Evolutionary conservation across 2,329 filamentous ascomycete genomes (phyloP).

Genomic region (Arachnomyces sp.): DNA sequence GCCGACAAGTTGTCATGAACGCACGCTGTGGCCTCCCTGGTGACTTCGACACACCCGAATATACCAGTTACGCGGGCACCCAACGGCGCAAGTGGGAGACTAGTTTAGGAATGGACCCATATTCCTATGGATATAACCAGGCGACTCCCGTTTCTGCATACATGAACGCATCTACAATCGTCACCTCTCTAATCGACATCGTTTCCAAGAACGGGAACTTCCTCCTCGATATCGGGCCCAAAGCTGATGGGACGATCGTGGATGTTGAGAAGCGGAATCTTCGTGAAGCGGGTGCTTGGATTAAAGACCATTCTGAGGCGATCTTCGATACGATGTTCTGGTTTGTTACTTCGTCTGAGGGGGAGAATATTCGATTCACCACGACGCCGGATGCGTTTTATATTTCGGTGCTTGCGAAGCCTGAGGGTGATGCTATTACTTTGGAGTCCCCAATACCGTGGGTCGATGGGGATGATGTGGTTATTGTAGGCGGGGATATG

Average conservation of each 20-base stretch:
- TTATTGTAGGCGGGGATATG: slow-evolving; percentile 31
- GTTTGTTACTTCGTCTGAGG: slow-evolving; percentile 41
- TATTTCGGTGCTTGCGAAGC: slow-evolving; percentile 39
- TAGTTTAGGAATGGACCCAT: slow-evolving; percentile 55
- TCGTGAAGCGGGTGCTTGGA: slow-evolving; percentile 48
- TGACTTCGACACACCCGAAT: slow-evolving; percentile 57
- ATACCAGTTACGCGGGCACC: slow-evolving; percentile 42
- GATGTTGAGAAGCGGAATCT: slow-evolving; percentile 43
- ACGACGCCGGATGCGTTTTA: slow-evolving; percentile 49
- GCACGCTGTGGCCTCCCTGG: slow-evolving; percentile 49
- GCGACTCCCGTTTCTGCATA: slow-evolving; percentile 45
- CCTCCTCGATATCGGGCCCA: slow-evolving; percentile 50
- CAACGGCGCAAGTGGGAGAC: slow-evolving; percentile 54
- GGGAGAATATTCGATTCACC: slow-evolving; percentile 44
- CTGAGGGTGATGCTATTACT: slow-evolving; percentile 23
- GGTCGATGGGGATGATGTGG: slow-evolving; percentile 41
- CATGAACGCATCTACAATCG: slow-evolving; percentile 45
- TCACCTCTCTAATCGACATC: slow-evolving; percentile 46
- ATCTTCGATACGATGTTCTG: slow-evolving; percentile 53
- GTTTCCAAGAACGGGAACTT: slow-evolving; percentile 51
- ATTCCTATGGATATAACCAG: slow-evolving; percentile 52
- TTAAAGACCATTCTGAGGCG: slow-evolving; percentile 46
- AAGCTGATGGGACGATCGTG: slow-evolving; percentile 48
- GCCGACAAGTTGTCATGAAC: slow-evolving; percentile 49
- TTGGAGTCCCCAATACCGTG: slow-evolving; percentile 42